Percentiles rank a stretch among this genome's conserved stretches.
Evolutionary conservation across 768 basidiomycete genomes (phyloP).

Genomic region (Boletus rubroflammeus): DNA sequence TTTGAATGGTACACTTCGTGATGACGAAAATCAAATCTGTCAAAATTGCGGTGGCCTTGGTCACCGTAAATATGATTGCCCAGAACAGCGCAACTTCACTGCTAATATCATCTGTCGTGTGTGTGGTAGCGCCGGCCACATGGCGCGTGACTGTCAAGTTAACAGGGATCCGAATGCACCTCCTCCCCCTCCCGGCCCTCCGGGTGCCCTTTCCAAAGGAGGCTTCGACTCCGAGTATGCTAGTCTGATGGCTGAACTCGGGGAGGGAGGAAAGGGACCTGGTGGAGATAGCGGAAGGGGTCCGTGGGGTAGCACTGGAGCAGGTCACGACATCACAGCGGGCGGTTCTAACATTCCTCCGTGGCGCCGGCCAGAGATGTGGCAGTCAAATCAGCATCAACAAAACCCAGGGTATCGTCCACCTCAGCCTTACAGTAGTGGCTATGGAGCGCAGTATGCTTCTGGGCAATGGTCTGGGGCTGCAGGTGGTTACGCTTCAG

Average conservation of each 20-base stretch:
- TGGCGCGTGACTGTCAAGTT: constrained; percentile 97
- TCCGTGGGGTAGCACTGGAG: constrained; percentile 64
- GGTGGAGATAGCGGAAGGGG: constrained; percentile 52
- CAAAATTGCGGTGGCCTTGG: constrained; percentile 94
- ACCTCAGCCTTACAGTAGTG: constrained; percentile 56
- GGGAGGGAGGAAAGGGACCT: constrained; percentile 67
- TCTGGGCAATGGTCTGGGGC: constrained; percentile 36
- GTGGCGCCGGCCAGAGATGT: constrained; percentile 88
- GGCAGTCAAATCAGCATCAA: constrained; percentile 62
- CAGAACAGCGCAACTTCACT: constrained; percentile 96
- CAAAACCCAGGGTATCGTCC: constrained; percentile 64
- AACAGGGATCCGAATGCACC: constrained; percentile 83
- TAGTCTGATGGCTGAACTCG: constrained; percentile 95
- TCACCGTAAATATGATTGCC: constrained; percentile 98
- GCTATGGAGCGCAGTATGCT: constrained; percentile 43
- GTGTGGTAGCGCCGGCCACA: constrained; percentile 97
- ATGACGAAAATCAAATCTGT: constrained; percentile 99
- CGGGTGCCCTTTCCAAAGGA: constrained; percentile 48
- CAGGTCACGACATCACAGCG: constrained; percentile 50
- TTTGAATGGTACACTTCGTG: constrained; percentile 96
- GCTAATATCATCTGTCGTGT: constrained; percentile 99
- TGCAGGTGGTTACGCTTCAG: constrained; percentile 31
- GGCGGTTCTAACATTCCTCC: constrained; percentile 81
- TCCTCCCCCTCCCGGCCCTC: constrained; percentile 40
- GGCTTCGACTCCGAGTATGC: constrained; percentile 98